These are phyloP conservation scores for Candida ipomoeae DNA, from an alignment of 805 yeast species.

Conservation along the genomic window DNA sequence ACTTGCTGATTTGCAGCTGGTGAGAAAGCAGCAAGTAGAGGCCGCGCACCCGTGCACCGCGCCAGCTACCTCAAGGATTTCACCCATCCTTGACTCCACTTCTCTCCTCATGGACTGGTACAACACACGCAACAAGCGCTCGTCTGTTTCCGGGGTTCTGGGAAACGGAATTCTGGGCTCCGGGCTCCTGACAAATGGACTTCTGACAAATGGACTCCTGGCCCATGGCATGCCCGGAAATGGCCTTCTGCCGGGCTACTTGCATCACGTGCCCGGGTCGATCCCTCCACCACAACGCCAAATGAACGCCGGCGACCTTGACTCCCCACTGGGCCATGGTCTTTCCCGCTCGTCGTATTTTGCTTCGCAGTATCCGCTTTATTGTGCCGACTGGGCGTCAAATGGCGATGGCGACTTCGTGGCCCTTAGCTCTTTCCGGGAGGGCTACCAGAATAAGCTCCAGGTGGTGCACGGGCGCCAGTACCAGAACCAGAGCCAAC, in stretches of 20 bases:
- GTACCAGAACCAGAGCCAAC: conserved; percentile 5
- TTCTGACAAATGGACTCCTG: not conserved
- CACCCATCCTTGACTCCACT: not conserved
- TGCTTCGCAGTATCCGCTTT: conserved; percentile 28
- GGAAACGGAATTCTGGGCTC: not conserved
- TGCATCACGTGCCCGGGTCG: not conserved
- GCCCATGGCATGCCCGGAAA: not conserved
- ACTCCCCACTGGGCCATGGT: not conserved
- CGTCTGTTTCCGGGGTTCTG: conserved; percentile 12
- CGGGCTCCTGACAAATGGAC: conserved; percentile 1
- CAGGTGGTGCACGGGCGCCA: conserved; percentile 39
- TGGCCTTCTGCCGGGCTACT: not conserved
- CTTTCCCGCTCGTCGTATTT: conserved; percentile 10
- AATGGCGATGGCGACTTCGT: conserved; percentile 40
- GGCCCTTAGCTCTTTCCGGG: conserved; percentile 76
- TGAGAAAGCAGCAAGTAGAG: not conserved
- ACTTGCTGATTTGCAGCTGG: not conserved
- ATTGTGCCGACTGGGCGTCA: conserved; percentile 34
- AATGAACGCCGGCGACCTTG: not conserved
- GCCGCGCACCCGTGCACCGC: conserved; percentile 1
- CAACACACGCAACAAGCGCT: conserved; percentile 14
- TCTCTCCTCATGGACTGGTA: conserved; percentile 16
- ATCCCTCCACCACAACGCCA: not conserved
- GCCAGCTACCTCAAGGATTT: not conserved
- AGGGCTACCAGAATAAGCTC: conserved; percentile 66